These are phyloP conservation scores for Aspergillus homomorphus DNA, from an alignment of 495 filamentous ascomycete species.

Conservation along the genomic window DNA sequence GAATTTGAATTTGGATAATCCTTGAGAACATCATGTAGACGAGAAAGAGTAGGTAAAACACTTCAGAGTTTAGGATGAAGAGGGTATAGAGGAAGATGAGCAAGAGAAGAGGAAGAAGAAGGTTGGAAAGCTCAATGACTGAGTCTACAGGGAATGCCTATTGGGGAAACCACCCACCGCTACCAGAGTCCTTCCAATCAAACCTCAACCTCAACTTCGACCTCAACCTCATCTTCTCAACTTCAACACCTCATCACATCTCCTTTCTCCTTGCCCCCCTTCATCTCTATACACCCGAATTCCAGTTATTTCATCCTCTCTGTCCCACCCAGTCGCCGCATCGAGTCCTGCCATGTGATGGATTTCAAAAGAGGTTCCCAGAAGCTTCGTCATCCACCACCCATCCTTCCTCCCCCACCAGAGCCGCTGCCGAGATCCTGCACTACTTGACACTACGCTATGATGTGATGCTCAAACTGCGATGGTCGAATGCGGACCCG, in stretches of 20 bases:
- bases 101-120: neutral
- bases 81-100: too few species aligned
- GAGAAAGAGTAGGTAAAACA: too few species aligned
- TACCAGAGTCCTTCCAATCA: neutral
- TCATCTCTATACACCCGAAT: neutral
- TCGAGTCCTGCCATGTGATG: neutral
- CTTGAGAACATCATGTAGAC: too few species aligned
- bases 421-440: neutral
- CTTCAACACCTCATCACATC: neutral
- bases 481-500: neutral
- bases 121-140: neutral
- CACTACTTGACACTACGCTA: neutral
- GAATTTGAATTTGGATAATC: too few species aligned
- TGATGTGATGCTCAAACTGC: neutral
- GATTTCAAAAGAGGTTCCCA: neutral
- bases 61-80: too few species aligned
- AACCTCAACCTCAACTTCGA: neutral
- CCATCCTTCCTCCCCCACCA: neutral
- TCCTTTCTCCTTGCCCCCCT: neutral
- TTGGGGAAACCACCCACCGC: neutral
- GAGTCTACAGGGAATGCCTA: neutral
- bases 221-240: constrained; percentile 2
- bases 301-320: neutral
- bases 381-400: constrained; percentile 3
- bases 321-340: neutral